phyloP scores from a whole-genome alignment of 129 eudicot species.

The Chrysanthemum lavandulifolium region DNA sequence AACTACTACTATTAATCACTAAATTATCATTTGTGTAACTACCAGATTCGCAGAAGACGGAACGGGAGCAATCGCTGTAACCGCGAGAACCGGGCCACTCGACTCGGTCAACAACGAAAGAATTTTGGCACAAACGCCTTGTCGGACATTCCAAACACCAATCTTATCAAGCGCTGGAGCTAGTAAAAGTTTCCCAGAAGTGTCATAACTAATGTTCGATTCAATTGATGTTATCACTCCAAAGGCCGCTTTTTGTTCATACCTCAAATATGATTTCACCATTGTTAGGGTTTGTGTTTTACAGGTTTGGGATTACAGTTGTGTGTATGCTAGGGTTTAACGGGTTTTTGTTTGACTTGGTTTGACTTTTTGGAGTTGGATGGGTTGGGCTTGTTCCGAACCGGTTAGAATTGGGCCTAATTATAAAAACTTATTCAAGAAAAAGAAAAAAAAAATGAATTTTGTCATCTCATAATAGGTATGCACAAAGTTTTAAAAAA shows the following conservation, averaged over 20 bases:
- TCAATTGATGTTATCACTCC: conserved; percentile 79
- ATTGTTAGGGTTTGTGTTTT: conserved; percentile 36
- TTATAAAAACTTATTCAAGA: too few species aligned
- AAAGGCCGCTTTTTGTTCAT: conserved; percentile 71
- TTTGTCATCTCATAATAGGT: too few species aligned
- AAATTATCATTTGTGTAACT: background rate
- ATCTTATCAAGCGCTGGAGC: conserved; percentile 90
- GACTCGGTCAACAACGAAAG: conserved; percentile 53
- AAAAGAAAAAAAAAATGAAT: too few species aligned
- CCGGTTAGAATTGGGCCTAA: conserved; percentile 8
- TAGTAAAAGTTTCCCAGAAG: conserved; percentile 76
- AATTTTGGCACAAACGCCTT: conserved; percentile 71
- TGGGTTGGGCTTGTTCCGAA: conserved; percentile 12
- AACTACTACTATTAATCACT: background rate
- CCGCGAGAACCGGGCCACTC: conserved; percentile 66
- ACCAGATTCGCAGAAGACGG: conserved; percentile 57
- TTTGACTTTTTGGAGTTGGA: conserved; percentile 15
- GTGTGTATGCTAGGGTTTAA: conserved; percentile 18
- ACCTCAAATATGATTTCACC: conserved; percentile 92
- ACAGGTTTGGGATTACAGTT: background rate
- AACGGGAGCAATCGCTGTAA: conserved; percentile 67
- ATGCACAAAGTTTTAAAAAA: too few species aligned
- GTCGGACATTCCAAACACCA: conserved; percentile 87
- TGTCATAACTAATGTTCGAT: conserved; percentile 73
- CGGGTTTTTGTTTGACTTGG: conserved; percentile 11